These are phyloP conservation scores for Eimeria maxima DNA, from an alignment of 169 alveolate genomes.

Conservation along the genomic window DNA sequence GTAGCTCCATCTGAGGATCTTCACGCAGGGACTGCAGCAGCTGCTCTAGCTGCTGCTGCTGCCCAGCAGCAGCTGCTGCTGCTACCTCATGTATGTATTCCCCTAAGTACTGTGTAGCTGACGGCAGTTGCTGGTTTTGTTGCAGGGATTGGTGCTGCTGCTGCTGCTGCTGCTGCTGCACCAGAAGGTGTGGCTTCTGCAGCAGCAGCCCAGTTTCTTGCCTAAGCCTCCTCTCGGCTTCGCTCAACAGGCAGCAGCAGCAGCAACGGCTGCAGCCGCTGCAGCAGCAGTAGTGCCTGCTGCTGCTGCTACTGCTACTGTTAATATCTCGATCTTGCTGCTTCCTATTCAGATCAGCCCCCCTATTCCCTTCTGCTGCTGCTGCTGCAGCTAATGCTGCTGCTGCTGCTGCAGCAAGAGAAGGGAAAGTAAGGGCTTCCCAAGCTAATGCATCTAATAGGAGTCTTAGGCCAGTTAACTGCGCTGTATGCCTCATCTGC, in stretches of 20 bases:
- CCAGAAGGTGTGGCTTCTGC: neutral
- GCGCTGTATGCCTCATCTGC: neutral
- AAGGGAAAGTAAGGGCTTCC: neutral
- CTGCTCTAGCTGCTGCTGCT: too few relatives aligned
- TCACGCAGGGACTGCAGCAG: neutral
- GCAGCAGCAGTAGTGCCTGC: neutral
- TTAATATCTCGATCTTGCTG: neutral
- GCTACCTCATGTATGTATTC: neutral
- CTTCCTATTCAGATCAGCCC: too few relatives aligned
- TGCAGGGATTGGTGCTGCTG: neutral
- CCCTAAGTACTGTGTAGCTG: neutral
- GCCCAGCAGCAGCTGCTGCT: neutral
- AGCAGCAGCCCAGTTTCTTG: neutral
- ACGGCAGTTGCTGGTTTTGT: neutral
- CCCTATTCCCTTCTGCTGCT: constrained; percentile 6
- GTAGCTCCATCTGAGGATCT: neutral
- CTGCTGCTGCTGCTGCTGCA: too few relatives aligned
- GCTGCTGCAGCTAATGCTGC: neutral
- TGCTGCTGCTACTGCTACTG: constrained; percentile 7
- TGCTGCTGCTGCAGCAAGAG: neutral
- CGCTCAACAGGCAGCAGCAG: constrained; percentile 3
- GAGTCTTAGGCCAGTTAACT: neutral
- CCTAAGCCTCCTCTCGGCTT: neutral
- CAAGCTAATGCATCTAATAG: neutral
- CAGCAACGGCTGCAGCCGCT: neutral